Base-by-base conservation (phyloP, 2,329 filamentous ascomycete genomes). In the Penicillium polonicum region DNA sequence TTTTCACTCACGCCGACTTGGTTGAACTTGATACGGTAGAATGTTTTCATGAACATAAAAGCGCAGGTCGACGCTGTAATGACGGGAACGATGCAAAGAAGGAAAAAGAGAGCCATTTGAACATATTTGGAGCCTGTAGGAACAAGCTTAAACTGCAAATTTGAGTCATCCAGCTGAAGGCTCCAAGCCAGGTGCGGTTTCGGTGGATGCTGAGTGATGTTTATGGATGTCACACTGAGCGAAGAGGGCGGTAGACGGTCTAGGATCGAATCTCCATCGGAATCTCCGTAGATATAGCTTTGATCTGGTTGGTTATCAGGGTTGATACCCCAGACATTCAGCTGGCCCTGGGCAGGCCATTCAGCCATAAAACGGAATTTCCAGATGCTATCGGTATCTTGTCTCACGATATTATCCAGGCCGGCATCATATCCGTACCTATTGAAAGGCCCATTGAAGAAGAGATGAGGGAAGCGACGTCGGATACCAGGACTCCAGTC, bases 281-380 rank as follows among this genome's bases (percentile, higher is more conserved):
- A 79, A 67, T 88, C 86, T 23, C 86, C 86, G 60, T 80, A 83
- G 2, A 86, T 80, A 55, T 78, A 80, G 8, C 80, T 81, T 59
- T 84, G 78, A 69, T 88, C 86, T 0, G 86, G 85, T 63, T 82
- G 74, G 21, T 85, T 84, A 69, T 87, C 81, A 0, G 82, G 80
- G 64, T 88, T 85, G 68, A 88, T 84, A 51, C 86, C 86, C 86
- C 86, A 88, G 5, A 86, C 78, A 62, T 88, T 88, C 58, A 88
- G 73, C 65, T 88, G 85, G 55, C 85, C 81, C 48, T 81, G 74
- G 3, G 82, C 80, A 6, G 86, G 86, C 81, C 84, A 88, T 66
- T 88, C 86, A 4, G 80, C 77, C 79, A 87, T 82, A 58, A 87
- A 84, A 60, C 84, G 78, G 63, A 82, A 83, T 21, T 78, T 74